Conservation (phyloP, 176 grass and related monocot species). For the Elymus sibiricus region DNA sequence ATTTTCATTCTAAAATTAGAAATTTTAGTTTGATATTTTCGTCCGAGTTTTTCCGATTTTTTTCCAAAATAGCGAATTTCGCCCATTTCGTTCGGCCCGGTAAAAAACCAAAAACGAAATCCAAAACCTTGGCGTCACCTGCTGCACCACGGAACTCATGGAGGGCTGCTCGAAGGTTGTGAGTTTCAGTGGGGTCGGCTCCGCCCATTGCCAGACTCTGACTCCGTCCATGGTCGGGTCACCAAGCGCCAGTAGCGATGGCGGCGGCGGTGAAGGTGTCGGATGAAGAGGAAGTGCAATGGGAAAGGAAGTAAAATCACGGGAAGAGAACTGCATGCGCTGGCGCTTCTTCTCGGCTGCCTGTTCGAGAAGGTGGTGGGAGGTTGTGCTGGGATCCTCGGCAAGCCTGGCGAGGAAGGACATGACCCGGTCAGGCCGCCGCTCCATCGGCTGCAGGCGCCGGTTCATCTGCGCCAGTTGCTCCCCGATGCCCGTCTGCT, state of each 20-base stretch:
- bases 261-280: neutral
- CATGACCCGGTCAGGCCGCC: too few species aligned
- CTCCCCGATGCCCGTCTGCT: constrained; percentile 52
- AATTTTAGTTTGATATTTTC: too few species aligned
- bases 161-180: neutral
- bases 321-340: neutral
- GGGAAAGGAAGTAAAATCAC: neutral
- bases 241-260: neutral
- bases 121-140: too few species aligned
- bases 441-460: constrained; percentile 53
- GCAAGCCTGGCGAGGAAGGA: constrained; percentile 47
- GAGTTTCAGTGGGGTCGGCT: neutral
- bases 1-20: too few species aligned
- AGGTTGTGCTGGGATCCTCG: constrained; percentile 36
- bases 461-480: constrained; percentile 55
- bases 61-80: too few species aligned
- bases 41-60: too few species aligned
- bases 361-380: constrained; percentile 32
- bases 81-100: too few species aligned
- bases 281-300: neutral
- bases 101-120: too few species aligned
- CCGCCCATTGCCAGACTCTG: constrained; percentile 4
- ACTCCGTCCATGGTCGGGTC: neutral
- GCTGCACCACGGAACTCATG: neutral
- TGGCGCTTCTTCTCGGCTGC: constrained; percentile 44